Evolutionary conservation across 1,284 basidiomycete genomes (phyloP).

Genomic region (Microbotryum saponariae): DNA sequence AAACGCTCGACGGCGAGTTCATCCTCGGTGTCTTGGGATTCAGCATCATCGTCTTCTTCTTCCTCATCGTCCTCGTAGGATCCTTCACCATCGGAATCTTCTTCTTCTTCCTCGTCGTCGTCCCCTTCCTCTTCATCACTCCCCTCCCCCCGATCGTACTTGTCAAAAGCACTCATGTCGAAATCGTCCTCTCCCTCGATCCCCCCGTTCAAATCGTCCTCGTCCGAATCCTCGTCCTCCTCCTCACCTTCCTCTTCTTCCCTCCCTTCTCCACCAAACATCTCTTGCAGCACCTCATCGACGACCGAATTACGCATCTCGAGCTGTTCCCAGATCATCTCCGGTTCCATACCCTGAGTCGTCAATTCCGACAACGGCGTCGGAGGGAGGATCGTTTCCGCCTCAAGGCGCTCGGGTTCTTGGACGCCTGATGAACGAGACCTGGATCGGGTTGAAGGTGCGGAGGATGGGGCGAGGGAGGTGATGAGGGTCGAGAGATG

Average conservation of each 20-base stretch:
- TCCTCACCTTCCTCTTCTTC: conserved; percentile 35
- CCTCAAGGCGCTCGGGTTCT: conserved; percentile 42
- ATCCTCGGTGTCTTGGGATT: conserved; percentile 46
- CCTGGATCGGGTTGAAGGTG: conserved; percentile 54
- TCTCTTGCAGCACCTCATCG: conserved; percentile 46
- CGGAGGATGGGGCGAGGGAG: conserved; percentile 49
- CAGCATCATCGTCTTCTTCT: conserved; percentile 31
- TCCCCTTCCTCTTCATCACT: conserved; percentile 21
- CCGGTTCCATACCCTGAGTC: conserved; percentile 72
- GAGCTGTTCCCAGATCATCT: conserved; percentile 88
- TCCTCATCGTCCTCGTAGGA: conserved; percentile 45
- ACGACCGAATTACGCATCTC: conserved; percentile 58
- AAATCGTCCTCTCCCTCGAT: conserved; percentile 21
- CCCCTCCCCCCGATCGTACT: conserved; percentile 20
- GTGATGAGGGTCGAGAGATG: conserved; percentile 61
- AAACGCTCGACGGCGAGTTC: conserved; percentile 48
- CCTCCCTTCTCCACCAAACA: conserved; percentile 48
- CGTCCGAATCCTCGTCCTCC: conserved; percentile 26
- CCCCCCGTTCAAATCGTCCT: conserved; percentile 16
- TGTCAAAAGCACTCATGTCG: background rate
- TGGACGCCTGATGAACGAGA: conserved; percentile 48
- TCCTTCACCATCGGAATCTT: background rate
- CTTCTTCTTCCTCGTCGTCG: background rate
- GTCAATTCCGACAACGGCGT: conserved; percentile 72
- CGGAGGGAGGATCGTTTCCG: conserved; percentile 34